Evolutionary conservation across 2,329 filamentous ascomycete genomes (phyloP).

Genomic region (Aschersonia sp.): DNA sequence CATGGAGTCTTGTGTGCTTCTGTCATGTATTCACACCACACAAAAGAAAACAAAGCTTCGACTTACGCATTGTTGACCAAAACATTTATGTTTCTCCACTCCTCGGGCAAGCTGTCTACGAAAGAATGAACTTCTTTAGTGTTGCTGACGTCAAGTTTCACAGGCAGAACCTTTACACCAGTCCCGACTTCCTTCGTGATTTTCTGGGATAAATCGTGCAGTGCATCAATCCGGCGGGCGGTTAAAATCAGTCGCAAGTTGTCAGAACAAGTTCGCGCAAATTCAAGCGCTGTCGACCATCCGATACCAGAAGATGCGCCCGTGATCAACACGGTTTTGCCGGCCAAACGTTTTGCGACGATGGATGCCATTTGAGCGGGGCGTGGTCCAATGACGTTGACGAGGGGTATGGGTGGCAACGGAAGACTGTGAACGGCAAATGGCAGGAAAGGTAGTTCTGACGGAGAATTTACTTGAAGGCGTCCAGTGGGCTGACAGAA

Average conservation of each 20-base stretch:
- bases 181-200: slow-evolving; percentile 64
- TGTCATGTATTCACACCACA: neutral
- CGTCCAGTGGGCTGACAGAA: no score
- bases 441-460: no score
- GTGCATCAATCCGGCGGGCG: slow-evolving; percentile 66
- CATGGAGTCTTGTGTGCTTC: neutral
- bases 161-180: slow-evolving; percentile 68
- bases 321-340: slow-evolving; percentile 86
- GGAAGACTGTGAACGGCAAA: no score
- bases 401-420: no score
- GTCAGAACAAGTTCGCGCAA: slow-evolving; percentile 69
- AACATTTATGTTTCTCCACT: slow-evolving; percentile 74
- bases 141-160: slow-evolving; percentile 78
- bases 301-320: slow-evolving; percentile 92
- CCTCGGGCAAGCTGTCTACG: slow-evolving; percentile 58
- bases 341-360: slow-evolving; percentile 68
- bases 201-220: slow-evolving; percentile 62
- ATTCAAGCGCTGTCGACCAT: slow-evolving; percentile 70
- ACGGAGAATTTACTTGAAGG: no score
- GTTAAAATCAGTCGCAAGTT: slow-evolving; percentile 76
- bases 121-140: slow-evolving; percentile 60
- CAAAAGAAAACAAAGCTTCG: neutral
- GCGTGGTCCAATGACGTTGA: neutral
- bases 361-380: slow-evolving; percentile 27
- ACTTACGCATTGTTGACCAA: slow-evolving; percentile 92